Evolutionary conservation across 768 basidiomycete species (phyloP), one percentile per base, ranked within the genome.

Genomic region (Russula emetica): DNA sequence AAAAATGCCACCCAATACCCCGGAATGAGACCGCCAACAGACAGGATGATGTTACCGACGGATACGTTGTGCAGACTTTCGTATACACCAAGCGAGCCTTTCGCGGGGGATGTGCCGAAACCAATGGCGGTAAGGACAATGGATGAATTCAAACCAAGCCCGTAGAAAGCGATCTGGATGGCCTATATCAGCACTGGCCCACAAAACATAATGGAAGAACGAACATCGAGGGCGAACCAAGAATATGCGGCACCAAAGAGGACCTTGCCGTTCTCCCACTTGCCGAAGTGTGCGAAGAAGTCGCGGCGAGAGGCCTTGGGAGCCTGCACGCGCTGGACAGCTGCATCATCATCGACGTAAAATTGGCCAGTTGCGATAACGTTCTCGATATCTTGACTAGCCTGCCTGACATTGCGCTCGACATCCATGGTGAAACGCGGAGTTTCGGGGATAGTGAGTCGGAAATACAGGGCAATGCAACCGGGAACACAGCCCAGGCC

Each of bases 391-490:
- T 94, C 93, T 34, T 80, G 75, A 0, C 84, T 61, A 8, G 92
- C 93, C 71, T 88, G 89, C 45, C 82, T 78, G 50, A 95, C 77
- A 73, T 94, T 93, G 55, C 88, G 79, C 74, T 94, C 91, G 64
- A 95, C 83, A 78, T 95, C 93, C 88, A 94, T 94, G 63, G 93
- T 96, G 74, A 82, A 86, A 61, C 93, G 90, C 30, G 93, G 93
- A 0, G 92, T 94, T 74, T 94, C 92, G 3, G 93, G 91, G 70
- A 95, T 94, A 28, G 92, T 94, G 38, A 94, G 82, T 72, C 93
- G 90, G 87, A 91, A 94, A 79, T 93, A 94, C 56, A 94, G 84
- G 22, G 91, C 92, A 61, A 93, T 71, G 47, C 79, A 80, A 60
- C 84, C 93, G 38, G 93, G 94, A 55, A 96, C 78, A 61, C 87